Conservation (phyloP, 139 green algal species). For the Limnomonas spitsbergensis region DNA sequence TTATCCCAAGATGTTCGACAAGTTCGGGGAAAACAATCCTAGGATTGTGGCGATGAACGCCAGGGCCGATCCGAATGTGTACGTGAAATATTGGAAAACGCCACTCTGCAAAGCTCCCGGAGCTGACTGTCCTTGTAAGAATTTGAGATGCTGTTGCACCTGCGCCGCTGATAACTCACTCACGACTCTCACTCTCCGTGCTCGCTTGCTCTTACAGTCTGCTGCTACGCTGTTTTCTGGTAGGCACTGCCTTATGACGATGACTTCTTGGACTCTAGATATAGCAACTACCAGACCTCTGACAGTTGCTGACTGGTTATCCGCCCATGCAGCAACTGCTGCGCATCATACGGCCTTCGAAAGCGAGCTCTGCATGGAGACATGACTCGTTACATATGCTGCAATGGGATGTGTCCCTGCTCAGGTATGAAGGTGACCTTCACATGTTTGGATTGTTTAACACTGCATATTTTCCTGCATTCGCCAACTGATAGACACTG, state of each 20-base stretch:
- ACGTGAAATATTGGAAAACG: constrained; percentile 9
- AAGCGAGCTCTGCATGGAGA: constrained; percentile 72
- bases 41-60: constrained; percentile 2
- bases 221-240: constrained; percentile 12
- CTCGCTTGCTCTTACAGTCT: neutral
- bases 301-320: too few species aligned
- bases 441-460: too few species aligned
- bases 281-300: too few species aligned
- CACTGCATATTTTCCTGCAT: neutral
- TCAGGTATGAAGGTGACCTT: constrained; percentile 47
- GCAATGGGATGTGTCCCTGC: constrained; percentile 75
- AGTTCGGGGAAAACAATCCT: neutral
- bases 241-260: neutral
- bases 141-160: neutral
- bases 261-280: too few species aligned
- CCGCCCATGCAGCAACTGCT: constrained; percentile 47
- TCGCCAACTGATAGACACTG: neutral
- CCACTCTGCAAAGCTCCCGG: neutral
- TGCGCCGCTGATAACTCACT: neutral
- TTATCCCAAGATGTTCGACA: neutral
- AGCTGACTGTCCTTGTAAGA: neutral
- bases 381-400: constrained; percentile 73
- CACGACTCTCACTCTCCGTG: neutral
- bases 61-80: constrained; percentile 1
- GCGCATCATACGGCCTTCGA: constrained; percentile 60